Evolutionary conservation across 495 filamentous ascomycete genomes (phyloP).

Genomic region (Parachaetomium inaequale): DNA sequence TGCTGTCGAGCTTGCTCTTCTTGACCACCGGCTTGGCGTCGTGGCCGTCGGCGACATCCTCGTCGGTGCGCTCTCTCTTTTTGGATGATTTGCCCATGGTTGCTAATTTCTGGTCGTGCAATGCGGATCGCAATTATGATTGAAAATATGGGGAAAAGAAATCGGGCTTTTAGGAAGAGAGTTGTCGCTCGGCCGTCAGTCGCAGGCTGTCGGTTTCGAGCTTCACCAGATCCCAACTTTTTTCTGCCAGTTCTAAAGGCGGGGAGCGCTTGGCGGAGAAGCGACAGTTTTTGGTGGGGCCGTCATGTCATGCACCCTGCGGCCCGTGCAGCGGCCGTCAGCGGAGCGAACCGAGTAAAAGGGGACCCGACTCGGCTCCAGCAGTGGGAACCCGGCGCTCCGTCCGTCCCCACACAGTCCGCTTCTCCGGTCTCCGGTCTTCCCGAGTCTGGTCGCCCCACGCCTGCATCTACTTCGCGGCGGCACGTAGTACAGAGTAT

Average conservation of each 20-base stretch:
- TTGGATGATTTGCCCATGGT: conserved; percentile 32
- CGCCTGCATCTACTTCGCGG: not conserved
- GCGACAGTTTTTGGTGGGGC: conserved; percentile 1
- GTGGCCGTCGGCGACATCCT: conserved; percentile 26
- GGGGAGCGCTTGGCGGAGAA: conserved; percentile 7
- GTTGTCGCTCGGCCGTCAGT: not conserved
- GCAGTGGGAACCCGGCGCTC: not conserved
- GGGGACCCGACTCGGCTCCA: not conserved
- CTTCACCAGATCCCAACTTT: not conserved
- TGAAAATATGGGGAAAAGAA: not conserved
- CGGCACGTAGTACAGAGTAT: not conserved
- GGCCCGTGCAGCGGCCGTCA: conserved; percentile 19
- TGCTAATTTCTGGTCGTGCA: not conserved
- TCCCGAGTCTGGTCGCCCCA: not conserved
- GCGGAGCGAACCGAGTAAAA: conserved; percentile 8
- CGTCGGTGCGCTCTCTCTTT: conserved; percentile 35
- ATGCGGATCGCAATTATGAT: not conserved
- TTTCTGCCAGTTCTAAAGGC: conserved; percentile 16
- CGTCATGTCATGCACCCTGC: conserved; percentile 21
- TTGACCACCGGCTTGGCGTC: conserved; percentile 28
- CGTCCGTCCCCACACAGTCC: not conserved
- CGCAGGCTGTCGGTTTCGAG: not conserved
- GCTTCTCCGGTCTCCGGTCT: not conserved
- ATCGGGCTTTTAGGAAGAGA: not conserved
- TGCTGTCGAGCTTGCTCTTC: conserved; percentile 37